Percentiles rank a stretch among this genome's conserved stretches.
phyloP scores from a whole-genome alignment of 2,329 filamentous ascomycete species.

The Fusarium sp. region DNA sequence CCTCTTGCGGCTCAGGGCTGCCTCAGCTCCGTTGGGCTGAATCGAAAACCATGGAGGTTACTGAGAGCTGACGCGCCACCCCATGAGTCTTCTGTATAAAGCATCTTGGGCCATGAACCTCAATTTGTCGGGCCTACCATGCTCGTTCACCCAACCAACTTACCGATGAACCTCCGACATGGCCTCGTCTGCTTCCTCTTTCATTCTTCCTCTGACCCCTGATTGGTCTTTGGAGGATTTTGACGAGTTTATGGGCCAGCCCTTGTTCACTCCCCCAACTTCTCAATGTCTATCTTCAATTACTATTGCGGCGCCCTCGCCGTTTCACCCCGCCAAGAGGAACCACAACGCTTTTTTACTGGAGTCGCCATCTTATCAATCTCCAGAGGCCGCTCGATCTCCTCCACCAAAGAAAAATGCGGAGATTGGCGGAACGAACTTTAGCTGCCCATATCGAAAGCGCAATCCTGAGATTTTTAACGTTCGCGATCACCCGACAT shows the following conservation, averaged over 20 bases:
- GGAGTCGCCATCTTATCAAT: neutral
- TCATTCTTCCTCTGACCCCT: neutral
- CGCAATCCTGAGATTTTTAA: conserved; percentile 3
- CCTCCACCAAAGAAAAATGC: neutral
- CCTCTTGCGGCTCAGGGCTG: neutral
- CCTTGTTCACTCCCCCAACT: neutral
- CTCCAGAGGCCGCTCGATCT: neutral
- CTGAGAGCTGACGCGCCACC: neutral
- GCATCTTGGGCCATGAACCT: neutral
- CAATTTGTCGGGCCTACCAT: neutral
- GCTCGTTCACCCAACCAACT: neutral
- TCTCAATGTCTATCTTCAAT: neutral
- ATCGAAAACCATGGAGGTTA: neutral
- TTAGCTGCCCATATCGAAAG: conserved; percentile 2
- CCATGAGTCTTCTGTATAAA: neutral
- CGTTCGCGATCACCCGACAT: neutral
- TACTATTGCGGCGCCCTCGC: neutral
- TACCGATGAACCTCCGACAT: neutral
- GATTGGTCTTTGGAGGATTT: neutral
- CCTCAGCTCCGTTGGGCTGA: neutral
- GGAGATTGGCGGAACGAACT: neutral
- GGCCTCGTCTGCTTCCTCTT: neutral
- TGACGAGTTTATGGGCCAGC: neutral
- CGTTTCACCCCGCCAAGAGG: neutral
- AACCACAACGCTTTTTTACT: neutral